phyloP scores from a whole-genome alignment of 208 protist species.

The Porcisia deanei region DNA sequence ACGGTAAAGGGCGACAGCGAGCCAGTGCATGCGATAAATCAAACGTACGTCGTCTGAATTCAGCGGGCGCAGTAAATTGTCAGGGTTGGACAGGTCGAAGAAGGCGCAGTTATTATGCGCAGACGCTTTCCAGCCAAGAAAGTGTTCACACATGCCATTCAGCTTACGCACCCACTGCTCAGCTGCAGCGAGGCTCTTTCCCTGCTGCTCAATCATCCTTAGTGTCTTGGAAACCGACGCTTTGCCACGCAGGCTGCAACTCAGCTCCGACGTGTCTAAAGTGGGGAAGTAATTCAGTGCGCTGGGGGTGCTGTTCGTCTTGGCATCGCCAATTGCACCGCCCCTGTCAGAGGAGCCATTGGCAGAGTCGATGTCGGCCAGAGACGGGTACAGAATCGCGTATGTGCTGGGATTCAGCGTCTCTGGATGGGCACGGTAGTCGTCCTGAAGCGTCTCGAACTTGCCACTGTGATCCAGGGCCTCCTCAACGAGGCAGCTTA shows the following conservation, averaged over 20 bases:
- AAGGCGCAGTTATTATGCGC: conserved; percentile 31
- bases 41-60: conserved; percentile 46
- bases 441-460: conserved; percentile 22
- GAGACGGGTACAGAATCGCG: conserved; percentile 39
- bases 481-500: conserved; percentile 38
- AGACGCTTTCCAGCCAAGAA: conserved; percentile 39
- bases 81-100: conserved; percentile 25
- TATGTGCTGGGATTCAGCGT: conserved; percentile 22
- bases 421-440: conserved; percentile 14
- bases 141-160: conserved; percentile 52
- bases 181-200: conserved; percentile 30
- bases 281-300: conserved; percentile 19
- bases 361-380: conserved; percentile 33
- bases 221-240: conserved; percentile 16
- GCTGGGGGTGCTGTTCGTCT: background rate
- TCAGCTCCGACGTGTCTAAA: conserved; percentile 19
- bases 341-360: background rate
- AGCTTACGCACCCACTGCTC: conserved; percentile 34
- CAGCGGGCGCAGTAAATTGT: conserved; percentile 31
- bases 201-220: conserved; percentile 34
- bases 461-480: conserved; percentile 33
- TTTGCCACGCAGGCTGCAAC: conserved; percentile 10
- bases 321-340: background rate
- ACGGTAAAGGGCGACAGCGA: conserved; percentile 43
- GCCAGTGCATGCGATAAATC: conserved; percentile 52